A percentile compares a stretch with the other conserved stretches of the same genome.
These are phyloP conservation scores for Aspergillus caelatus DNA, from an alignment of 2,329 filamentous ascomycete genomes.

Conservation along the genomic window DNA sequence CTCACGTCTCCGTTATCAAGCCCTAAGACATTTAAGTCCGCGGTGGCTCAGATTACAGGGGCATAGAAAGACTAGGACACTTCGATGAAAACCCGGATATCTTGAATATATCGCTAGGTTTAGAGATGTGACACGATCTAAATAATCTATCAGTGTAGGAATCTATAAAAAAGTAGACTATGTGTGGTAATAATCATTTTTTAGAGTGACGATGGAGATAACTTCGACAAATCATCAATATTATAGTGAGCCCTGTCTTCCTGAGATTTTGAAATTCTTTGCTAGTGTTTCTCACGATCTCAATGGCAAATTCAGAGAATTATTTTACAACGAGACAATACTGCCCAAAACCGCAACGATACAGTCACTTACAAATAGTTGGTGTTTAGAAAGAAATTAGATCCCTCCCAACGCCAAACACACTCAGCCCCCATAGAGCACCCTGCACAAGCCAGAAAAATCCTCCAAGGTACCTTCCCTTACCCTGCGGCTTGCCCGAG, in stretches of 20 bases:
- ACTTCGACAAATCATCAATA: too few relatives aligned
- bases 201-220: background rate
- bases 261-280: background rate
- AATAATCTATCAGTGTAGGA: too few relatives aligned
- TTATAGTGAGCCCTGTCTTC: background rate
- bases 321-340: background rate
- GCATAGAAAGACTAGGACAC: too few relatives aligned
- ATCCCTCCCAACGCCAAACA: constrained; percentile 39
- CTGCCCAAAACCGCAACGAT: background rate
- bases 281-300: too few relatives aligned
- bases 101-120: too few relatives aligned
- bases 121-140: too few relatives aligned
- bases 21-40: too few relatives aligned
- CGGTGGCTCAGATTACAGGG: too few relatives aligned
- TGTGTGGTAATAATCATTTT: background rate
- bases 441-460: constrained; percentile 45
- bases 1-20: too few relatives aligned
- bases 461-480: constrained; percentile 38
- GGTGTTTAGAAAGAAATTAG: constrained; percentile 28
- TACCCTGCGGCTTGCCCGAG: constrained; percentile 41
- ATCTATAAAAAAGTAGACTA: too few relatives aligned
- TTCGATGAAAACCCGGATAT: too few relatives aligned
- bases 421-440: constrained; percentile 42
- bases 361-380: background rate
- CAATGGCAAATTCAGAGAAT: too few relatives aligned